A percentile compares a stretch with the other conserved stretches of the same genome.
Conservation (phyloP, 495 filamentous ascomycete species). For the Aspergillus funiculosus region DNA sequence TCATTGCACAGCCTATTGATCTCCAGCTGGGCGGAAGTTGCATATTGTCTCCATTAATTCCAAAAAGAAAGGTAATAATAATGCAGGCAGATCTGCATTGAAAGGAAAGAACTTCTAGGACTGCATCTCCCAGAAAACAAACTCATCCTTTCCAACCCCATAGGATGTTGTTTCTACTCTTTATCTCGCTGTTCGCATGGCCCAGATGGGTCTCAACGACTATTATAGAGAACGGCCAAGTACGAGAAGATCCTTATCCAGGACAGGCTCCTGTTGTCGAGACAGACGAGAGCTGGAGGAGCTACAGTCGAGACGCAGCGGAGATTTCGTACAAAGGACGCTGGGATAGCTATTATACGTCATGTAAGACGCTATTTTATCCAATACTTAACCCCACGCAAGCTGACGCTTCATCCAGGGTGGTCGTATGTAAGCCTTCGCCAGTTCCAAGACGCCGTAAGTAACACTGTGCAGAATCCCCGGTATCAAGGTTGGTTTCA, state of each 20-base stretch:
- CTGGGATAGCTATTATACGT: constrained; percentile 61
- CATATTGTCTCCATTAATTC: no score
- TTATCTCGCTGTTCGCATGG: no score
- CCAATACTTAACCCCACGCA: not conserved
- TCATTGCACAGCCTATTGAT: no score
- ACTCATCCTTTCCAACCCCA: no score
- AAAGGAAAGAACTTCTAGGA: no score
- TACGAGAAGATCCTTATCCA: constrained; percentile 33
- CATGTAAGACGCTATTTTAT: constrained; percentile 48
- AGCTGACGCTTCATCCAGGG: constrained; percentile 18
- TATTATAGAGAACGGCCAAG: constrained; percentile 63
- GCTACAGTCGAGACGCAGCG: constrained; percentile 47
- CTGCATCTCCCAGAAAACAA: no score
- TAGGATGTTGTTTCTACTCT: no score
- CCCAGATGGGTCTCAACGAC: constrained; percentile 37
- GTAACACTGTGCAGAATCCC: constrained; percentile 36
- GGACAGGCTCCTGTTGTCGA: constrained; percentile 25
- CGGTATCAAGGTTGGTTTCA: constrained; percentile 60
- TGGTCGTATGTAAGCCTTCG: constrained; percentile 32
- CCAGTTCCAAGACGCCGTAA: not conserved
- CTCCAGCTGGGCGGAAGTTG: no score
- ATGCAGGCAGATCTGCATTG: no score
- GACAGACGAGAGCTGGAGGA: constrained; percentile 36
- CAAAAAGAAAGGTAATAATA: no score
- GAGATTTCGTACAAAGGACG: constrained; percentile 64